phyloP scores from a whole-genome alignment of 306 rosid species.

The Ammopiptanthus mongolicus region DNA sequence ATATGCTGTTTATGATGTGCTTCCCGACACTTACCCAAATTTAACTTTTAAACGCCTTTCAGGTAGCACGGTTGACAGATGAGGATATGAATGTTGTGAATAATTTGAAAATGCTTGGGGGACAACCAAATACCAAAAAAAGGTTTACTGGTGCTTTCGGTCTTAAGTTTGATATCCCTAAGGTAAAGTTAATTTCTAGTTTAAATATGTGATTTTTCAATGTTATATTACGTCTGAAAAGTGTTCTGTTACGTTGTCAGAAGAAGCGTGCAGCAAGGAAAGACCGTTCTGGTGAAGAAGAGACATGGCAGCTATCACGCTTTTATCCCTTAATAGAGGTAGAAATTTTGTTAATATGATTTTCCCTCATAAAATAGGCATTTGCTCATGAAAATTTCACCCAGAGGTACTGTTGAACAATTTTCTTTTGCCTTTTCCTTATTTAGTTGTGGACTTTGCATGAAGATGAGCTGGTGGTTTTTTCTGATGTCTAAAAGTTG shows the following conservation, averaged over 20 bases:
- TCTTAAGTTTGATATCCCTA: slow-evolving; percentile 80
- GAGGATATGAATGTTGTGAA: slow-evolving; percentile 74
- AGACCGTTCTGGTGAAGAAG: slow-evolving; percentile 75
- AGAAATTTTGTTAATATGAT: not conserved
- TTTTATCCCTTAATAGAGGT: slow-evolving; percentile 97
- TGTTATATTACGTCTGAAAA: slow-evolving; percentile 27
- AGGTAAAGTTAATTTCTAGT: slow-evolving; percentile 43
- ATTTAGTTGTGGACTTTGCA: slow-evolving; percentile 9
- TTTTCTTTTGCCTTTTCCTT: not conserved
- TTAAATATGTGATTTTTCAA: not conserved
- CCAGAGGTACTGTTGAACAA: not conserved
- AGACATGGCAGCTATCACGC: slow-evolving; percentile 83
- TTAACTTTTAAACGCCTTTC: slow-evolving; percentile 24
- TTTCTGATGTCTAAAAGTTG: not conserved
- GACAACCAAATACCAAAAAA: slow-evolving; percentile 63
- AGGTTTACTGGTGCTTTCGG: slow-evolving; percentile 48
- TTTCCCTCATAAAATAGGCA: not conserved
- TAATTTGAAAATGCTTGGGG: slow-evolving; percentile 76
- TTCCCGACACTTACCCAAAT: not conserved
- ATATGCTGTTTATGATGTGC: not conserved
- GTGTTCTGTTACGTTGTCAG: slow-evolving; percentile 40
- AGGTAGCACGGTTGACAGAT: slow-evolving; percentile 66
- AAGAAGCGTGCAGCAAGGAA: slow-evolving; percentile 81
- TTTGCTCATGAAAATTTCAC: slow-evolving; percentile 1
- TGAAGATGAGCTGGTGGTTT: slow-evolving; percentile 1